A percentile compares a stretch with the other conserved stretches of the same genome.
Evolutionary conservation across 176 grass and related monocot genomes (phyloP).

Genomic region (Triticum monococcum): DNA sequence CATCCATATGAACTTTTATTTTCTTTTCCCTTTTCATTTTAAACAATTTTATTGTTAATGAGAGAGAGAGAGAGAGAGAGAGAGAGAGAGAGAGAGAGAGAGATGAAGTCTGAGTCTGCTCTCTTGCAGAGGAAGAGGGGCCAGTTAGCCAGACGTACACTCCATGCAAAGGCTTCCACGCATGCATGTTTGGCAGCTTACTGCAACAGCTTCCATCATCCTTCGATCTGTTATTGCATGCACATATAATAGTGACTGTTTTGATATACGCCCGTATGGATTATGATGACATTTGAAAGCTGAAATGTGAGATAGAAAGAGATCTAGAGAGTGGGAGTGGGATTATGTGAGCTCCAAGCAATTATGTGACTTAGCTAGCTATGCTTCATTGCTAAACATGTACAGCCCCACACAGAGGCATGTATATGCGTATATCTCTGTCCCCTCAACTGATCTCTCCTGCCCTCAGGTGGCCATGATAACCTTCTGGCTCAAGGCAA

Average conservation of each 20-base stretch:
- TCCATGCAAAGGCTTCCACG: constrained; percentile 84
- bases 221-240: constrained; percentile 63
- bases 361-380: constrained; percentile 49
- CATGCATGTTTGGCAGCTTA: constrained; percentile 64
- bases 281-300: constrained; percentile 37
- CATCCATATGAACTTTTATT: background rate
- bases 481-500: constrained; percentile 87
- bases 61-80: constrained; percentile 17
- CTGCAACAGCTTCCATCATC: constrained; percentile 41
- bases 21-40: background rate
- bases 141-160: constrained; percentile 80
- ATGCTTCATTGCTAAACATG: constrained; percentile 79
- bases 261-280: constrained; percentile 32
- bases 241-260: constrained; percentile 43
- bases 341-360: constrained; percentile 90
- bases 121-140: constrained; percentile 57
- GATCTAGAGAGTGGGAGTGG: constrained; percentile 16
- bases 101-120: background rate
- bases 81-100: background rate
- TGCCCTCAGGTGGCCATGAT: constrained; percentile 56
- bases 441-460: constrained; percentile 46
- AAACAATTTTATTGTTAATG: background rate
- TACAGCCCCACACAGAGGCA: constrained; percentile 42
- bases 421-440: constrained; percentile 39
- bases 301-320: constrained; percentile 12